Evolutionary conservation across 345 rosid genomes (phyloP).

Genomic region (Euphorbia tirucalli): DNA sequence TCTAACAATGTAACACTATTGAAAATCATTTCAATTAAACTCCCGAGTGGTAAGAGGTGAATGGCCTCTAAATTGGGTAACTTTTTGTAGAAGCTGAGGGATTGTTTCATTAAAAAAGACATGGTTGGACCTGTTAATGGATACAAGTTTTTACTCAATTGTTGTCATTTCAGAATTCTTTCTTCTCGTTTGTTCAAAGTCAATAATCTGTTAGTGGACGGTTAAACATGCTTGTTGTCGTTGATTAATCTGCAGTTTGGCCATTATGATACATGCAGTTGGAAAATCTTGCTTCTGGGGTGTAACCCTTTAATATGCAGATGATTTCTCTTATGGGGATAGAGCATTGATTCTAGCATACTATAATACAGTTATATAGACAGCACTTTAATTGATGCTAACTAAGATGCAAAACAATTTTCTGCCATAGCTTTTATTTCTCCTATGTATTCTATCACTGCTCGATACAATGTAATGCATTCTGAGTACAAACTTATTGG

Average conservation of each 20-base stretch:
- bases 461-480: neutral
- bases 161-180: neutral
- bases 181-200: neutral
- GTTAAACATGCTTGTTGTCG: neutral
- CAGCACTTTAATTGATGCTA: too few species aligned
- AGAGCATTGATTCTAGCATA: neutral
- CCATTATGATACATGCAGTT: neutral
- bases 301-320: neutral
- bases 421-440: neutral
- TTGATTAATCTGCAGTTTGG: neutral
- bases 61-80: neutral
- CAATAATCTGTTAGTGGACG: neutral
- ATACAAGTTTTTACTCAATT: neutral
- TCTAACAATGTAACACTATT: neutral
- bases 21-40: neutral
- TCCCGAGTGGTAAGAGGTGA: conserved; percentile 2
- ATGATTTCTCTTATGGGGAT: neutral
- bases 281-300: conserved; percentile 5
- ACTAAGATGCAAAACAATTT: neutral
- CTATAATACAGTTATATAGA: neutral
- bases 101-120: conserved; percentile 17
- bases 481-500: neutral
- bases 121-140: conserved; percentile 14
- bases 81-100: conserved; percentile 10
- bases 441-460: neutral